Evolutionary conservation across 2,329 filamentous ascomycete genomes (phyloP).

Genomic region (Aspergillus pseudoglaucus): DNA sequence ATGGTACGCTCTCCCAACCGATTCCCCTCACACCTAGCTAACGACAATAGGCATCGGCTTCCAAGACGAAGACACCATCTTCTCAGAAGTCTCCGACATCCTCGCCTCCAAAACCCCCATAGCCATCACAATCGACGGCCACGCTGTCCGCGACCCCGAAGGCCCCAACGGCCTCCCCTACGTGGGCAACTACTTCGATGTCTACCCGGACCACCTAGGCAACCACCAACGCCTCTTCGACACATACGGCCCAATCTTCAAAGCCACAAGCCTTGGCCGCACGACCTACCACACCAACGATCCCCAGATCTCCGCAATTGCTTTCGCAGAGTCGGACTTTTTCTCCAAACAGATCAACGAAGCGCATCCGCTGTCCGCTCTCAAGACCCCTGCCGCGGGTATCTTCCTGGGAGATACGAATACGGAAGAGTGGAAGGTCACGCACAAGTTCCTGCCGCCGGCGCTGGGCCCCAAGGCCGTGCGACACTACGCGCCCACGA

Average conservation of each 20-base stretch:
- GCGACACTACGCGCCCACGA: slow-evolving; percentile 53
- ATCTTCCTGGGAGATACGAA: slow-evolving; percentile 30
- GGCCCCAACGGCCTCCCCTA: slow-evolving; percentile 23
- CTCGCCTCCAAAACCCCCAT: slow-evolving; percentile 8
- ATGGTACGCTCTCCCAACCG: slow-evolving; percentile 10
- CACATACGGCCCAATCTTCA: slow-evolving; percentile 47
- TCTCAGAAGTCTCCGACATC: slow-evolving; percentile 8
- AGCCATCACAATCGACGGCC: slow-evolving; percentile 23
- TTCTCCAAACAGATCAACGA: slow-evolving; percentile 48
- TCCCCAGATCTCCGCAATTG: slow-evolving; percentile 41
- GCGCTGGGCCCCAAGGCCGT: slow-evolving; percentile 55
- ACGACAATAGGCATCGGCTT: slow-evolving; percentile 14
- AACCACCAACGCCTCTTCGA: slow-evolving; percentile 52
- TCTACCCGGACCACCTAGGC: slow-evolving; percentile 53
- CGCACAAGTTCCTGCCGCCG: slow-evolving; percentile 58
- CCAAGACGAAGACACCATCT: slow-evolving; percentile 8
- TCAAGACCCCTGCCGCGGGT: slow-evolving; percentile 22
- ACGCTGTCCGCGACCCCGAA: slow-evolving; percentile 19
- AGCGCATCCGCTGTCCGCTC: slow-evolving; percentile 23
- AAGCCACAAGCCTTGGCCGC: slow-evolving; percentile 48
- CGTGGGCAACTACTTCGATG: slow-evolving; percentile 50
- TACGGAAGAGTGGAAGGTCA: slow-evolving; percentile 28
- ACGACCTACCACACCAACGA: slow-evolving; percentile 48
- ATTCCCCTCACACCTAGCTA: background rate
- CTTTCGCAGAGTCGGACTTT: slow-evolving; percentile 46